A percentile compares a stretch with the other conserved stretches of the same genome.
These are phyloP conservation scores for Cercophora sp. DNA, from an alignment of 495 filamentous ascomycete genomes.

Conservation along the genomic window DNA sequence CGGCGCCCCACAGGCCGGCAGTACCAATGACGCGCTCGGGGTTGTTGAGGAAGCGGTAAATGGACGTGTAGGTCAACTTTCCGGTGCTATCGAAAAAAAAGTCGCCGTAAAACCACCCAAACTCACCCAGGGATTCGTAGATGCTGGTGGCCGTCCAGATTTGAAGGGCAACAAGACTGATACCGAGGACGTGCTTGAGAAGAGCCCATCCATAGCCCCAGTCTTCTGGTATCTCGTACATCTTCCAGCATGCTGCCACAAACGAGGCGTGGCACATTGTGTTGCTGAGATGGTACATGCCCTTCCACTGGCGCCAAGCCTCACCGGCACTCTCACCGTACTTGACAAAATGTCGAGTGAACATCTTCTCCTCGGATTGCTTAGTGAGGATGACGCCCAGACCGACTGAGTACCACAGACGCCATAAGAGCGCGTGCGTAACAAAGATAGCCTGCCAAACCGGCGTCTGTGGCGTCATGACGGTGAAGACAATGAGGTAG, in stretches of 20 bases:
- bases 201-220: constrained; percentile 81
- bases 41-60: constrained; percentile 97
- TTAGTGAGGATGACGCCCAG: constrained; percentile 77
- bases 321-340: constrained; percentile 85
- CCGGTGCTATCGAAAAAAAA: constrained; percentile 88
- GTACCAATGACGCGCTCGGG: constrained; percentile 91
- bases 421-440: constrained; percentile 73
- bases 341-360: constrained; percentile 96
- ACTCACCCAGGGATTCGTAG: constrained; percentile 94
- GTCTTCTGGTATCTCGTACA: constrained; percentile 80
- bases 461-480: constrained; percentile 73
- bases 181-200: constrained; percentile 80
- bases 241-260: constrained; percentile 89
- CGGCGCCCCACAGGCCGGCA: constrained; percentile 94
- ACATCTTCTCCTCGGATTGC: constrained; percentile 85
- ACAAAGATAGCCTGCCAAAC: constrained; percentile 75
- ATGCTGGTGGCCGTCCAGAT: constrained; percentile 92
- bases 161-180: constrained; percentile 77
- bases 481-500: constrained; percentile 67
- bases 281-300: constrained; percentile 89
- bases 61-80: constrained; percentile 92
- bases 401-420: constrained; percentile 88
- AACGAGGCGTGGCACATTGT: constrained; percentile 84
- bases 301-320: constrained; percentile 98
- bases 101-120: constrained; percentile 99